Evolutionary conservation across 2,329 filamentous ascomycete species (phyloP), one percentile per base, ranked within the genome.

Genomic region (Pseudonectria buxi): DNA sequence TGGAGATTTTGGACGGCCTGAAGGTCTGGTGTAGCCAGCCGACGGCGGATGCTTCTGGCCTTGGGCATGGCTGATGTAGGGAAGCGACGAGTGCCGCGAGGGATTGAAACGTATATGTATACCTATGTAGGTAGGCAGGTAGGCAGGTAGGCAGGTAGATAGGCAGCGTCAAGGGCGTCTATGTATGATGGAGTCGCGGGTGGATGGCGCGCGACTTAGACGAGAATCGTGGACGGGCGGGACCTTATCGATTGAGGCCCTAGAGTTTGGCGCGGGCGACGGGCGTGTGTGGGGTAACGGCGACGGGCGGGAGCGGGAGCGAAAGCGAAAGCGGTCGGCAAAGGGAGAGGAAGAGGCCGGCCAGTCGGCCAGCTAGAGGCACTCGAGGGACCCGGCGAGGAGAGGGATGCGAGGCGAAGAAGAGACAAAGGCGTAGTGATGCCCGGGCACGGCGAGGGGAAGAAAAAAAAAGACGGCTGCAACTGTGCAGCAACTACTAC

Each of bases 21-120:
- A 46, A 68, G 57, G 40, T 63, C 62, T 35, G 66, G 65, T 41
- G 65, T 67, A 27, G 62, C 54, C 36, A 63, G 62, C 45, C 61
- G 62, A 52, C 55, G 54, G 49, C 56, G 50, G 28, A 49, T 32
- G 36, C 36, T 54, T 49, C 59, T 65, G 39, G 48, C 56, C 42
- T 49, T 48, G 26, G 50, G 40, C 59, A 62, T 62, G 32, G 34
- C 44, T 37, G 37, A 36, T 27, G 35, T n/a, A n/a, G n/a, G n/a
- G n/a, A n/a, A n/a, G n/a, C n/a, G n/a, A n/a, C n/a, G n/a, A n/a
- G n/a, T n/a, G n/a, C n/a, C n/a, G n/a, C n/a, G n/a, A n/a, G 37
- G 29, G 18, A 5, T 39, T 41, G 37, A 51, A 53, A 53, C 50
- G 50, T 51, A 51, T 52, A 52, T 53, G n/a, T n/a, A n/a, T n/a